phyloP scores from a whole-genome alignment of 2,329 filamentous ascomycete species.

The Trichoderma harzianum region DNA sequence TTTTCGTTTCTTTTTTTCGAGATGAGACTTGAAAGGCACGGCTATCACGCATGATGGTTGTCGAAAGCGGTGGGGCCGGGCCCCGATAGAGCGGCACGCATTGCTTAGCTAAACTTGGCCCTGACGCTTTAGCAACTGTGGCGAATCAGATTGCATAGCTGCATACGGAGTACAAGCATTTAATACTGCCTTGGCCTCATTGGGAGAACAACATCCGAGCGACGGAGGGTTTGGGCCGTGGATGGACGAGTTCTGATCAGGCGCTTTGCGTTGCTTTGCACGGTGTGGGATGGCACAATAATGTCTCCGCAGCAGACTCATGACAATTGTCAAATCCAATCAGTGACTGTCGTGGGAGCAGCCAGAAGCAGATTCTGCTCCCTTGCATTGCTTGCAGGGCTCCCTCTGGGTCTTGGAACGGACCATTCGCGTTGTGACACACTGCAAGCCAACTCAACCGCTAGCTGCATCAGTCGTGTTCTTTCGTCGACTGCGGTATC shows the following conservation, averaged over 20 bases:
- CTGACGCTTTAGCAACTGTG: background rate
- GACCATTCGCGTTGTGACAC: constrained; percentile 16
- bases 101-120: constrained; percentile 4
- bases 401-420: constrained; percentile 1
- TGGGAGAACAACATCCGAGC: background rate
- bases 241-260: background rate
- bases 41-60: constrained; percentile 6
- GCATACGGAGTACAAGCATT: background rate
- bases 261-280: background rate
- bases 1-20: background rate
- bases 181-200: background rate
- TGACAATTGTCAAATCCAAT: background rate
- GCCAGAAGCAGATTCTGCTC: background rate
- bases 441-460: constrained; percentile 16
- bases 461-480: constrained; percentile 16
- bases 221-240: background rate
- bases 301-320: background rate
- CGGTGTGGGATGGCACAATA: background rate
- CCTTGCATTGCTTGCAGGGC: constrained; percentile 1
- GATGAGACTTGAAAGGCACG: background rate
- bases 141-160: constrained; percentile 11
- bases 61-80: constrained; percentile 8
- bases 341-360: background rate
- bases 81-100: constrained; percentile 15
- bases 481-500: constrained; percentile 1